phyloP scores from a whole-genome alignment of 2,329 filamentous ascomycete species.

The Pseudofabraea citricarpa region DNA sequence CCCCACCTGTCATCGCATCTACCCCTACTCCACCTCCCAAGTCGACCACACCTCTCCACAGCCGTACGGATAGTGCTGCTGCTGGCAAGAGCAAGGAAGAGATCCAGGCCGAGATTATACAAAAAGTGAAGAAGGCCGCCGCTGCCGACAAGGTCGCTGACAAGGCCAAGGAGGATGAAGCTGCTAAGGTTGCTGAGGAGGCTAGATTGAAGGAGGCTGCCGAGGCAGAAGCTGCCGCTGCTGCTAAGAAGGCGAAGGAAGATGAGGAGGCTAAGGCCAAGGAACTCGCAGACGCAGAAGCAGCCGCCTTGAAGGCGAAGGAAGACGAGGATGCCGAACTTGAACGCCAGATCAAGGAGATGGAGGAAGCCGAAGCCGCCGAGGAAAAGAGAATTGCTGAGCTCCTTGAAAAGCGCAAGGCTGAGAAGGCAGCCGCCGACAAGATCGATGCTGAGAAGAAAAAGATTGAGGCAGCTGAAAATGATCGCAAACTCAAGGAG shows the following conservation, averaged over 20 bases:
- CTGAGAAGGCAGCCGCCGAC: constrained; percentile 32
- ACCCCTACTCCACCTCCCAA: constrained; percentile 78
- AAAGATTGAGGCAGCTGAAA: constrained; percentile 46
- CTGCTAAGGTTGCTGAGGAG: constrained; percentile 26
- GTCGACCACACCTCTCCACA: constrained; percentile 60
- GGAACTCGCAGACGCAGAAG: constrained; percentile 31
- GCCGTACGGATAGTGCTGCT: constrained; percentile 62
- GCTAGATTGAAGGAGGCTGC: constrained; percentile 28
- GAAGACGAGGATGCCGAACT: constrained; percentile 50
- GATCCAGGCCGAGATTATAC: constrained; percentile 75
- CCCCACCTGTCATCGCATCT: constrained; percentile 62
- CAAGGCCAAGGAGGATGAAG: constrained; percentile 23
- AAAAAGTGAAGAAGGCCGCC: constrained; percentile 35
- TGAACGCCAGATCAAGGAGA: constrained; percentile 56
- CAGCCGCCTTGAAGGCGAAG: constrained; percentile 27
- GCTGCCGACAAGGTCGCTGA: constrained; percentile 31
- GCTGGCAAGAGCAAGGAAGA: constrained; percentile 71
- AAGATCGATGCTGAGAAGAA: constrained; percentile 41
- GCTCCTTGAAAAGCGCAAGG: constrained; percentile 22
- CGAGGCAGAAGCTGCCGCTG: constrained; percentile 27
- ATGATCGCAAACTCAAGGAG: constrained; percentile 64
- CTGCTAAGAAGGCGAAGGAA: constrained; percentile 18
- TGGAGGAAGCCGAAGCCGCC: constrained; percentile 35
- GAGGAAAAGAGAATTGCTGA: constrained; percentile 31
- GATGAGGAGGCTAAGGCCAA: constrained; percentile 26